Evolutionary conservation across 2,329 filamentous ascomycete species (phyloP), one percentile per base, ranked within the genome.

Genomic region (Penicillium sp.): DNA sequence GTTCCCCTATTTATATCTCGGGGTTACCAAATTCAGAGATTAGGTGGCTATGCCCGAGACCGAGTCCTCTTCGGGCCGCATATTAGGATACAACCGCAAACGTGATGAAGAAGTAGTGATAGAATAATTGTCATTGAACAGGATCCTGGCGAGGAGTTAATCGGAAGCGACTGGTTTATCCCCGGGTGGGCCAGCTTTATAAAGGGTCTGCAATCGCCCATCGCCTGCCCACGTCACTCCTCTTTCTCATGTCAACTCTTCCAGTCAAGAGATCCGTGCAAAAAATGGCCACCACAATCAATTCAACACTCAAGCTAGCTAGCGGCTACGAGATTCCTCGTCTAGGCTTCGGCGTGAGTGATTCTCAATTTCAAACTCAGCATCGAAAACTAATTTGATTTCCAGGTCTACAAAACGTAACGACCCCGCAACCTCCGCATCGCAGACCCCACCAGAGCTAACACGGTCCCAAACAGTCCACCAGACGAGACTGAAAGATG

Each of bases 311-410:
- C 41, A 79, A 77, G 57, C 69, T 87, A 75, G 80, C 81, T 52
- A 86, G 83, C 10, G 84, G 85, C 49, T 81, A 85, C 67, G 80
- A 85, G 10, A 86, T 87, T 36, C 85, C 85, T 10, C 66, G 81
- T 7, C 73, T 87, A 2, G 85, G 84, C n/a, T 86, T 81, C 68
- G 84, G 83, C 13, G 80, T 83, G 73, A 60, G 78, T 69, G 3
- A 9, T 55, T 41, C 14, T 33, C 54, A 4, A 39, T 19, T 3
- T 1, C 6, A 31, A 27, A 47, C 16, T 27, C 40, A 24, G 35
- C 4, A 4, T 31, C 16, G 19, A 36, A 19, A 36, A 47, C 52
- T 55, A 54, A 55, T 50, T 50, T 27, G n/a, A 56, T 50, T 50
- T 16, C 11, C 22, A 66, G 64, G 64, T 66, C 50, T 66, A 66